Base-by-base conservation (phyloP, 2,329 filamentous ascomycete species). In the Pestalotiopsis sp. region DNA sequence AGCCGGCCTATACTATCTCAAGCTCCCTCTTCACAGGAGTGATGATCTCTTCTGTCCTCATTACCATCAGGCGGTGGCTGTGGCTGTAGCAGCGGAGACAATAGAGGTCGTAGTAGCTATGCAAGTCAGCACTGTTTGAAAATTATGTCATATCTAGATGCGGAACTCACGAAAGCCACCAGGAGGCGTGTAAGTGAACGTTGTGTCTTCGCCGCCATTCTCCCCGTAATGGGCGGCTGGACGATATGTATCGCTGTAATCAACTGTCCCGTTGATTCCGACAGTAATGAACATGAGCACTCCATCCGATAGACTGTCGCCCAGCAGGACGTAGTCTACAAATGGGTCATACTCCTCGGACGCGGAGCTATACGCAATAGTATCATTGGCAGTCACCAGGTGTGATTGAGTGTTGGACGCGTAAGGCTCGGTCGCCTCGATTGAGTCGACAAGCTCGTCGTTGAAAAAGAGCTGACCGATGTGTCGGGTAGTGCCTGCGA, bases 401-500 rank as follows among this genome's bases (percentile, higher is more conserved):
- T 75, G 73, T 73, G 89, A 87, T 1, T 86, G 79, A 5, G 77
- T 77, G 74, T 90, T 90, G 67, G 76, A 77, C 2, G 83, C 88
- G 77, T 87, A 86, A 1, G 88, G 87, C 0, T 73, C 71, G 2
- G 79, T 81, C n/a, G 75, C 75, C 71, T 88, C 85, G 68, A 90
- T 84, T 25, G 79, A 71, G 14, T 76, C 72, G 70, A 87, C 82
- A 31, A 91, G 83, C 71, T 82, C 80, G 74, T 89, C 85, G 75
- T 90, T 87, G 73, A 88, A 88, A 81, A 88, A 91, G 58, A 89
- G 76, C 77, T 91, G 88, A 17, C 88, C 88, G 57, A 90, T 82
- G 77, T 90, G 87, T 4, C 85, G 83, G 65, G 86, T 83, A 38
- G 77, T 80, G 17, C 85, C 82, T 69, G 82, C 84, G 66, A 86